Evolutionary conservation across 2,329 filamentous ascomycete genomes (phyloP).

Genomic region (Sclerotinia minor): DNA sequence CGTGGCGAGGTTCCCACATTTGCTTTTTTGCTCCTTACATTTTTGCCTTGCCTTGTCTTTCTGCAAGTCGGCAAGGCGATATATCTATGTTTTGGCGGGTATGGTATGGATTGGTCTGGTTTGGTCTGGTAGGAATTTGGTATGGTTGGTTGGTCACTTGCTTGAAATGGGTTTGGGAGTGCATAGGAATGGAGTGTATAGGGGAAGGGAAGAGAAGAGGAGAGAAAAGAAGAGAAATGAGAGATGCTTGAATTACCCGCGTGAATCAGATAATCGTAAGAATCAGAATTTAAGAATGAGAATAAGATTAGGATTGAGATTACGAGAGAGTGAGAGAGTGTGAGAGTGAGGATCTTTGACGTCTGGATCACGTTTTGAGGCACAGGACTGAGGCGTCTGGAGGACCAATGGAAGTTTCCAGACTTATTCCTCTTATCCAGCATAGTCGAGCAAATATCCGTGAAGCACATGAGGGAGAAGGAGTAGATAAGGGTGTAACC

Average conservation of each 20-base stretch:
- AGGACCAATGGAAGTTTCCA: no score
- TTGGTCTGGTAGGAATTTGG: conserved; percentile 7
- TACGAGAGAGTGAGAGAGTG: not conserved
- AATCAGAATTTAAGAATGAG: not conserved
- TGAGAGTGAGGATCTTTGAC: no score
- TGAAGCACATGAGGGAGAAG: no score
- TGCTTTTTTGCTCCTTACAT: conserved; percentile 8
- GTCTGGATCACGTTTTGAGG: no score
- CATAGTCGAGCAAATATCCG: no score
- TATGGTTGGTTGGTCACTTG: conserved; percentile 7
- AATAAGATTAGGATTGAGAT: not conserved
- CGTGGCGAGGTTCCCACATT: conserved; percentile 7
- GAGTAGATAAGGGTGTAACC: no score
- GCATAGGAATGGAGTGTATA: conserved; percentile 8
- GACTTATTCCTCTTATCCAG: no score
- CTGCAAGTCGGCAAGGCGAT: not conserved
- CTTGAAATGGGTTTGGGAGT: conserved; percentile 14
- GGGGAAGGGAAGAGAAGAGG: not conserved
- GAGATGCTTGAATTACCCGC: not conserved
- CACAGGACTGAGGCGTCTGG: no score
- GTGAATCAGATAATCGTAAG: not conserved
- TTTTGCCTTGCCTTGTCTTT: conserved; percentile 4
- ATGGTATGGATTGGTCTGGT: conserved; percentile 13
- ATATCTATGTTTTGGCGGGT: conserved; percentile 13
- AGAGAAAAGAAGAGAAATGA: not conserved